phyloP scores from a whole-genome alignment of 2,329 filamentous ascomycete genomes.

The Epichloe gansuensis region DNA sequence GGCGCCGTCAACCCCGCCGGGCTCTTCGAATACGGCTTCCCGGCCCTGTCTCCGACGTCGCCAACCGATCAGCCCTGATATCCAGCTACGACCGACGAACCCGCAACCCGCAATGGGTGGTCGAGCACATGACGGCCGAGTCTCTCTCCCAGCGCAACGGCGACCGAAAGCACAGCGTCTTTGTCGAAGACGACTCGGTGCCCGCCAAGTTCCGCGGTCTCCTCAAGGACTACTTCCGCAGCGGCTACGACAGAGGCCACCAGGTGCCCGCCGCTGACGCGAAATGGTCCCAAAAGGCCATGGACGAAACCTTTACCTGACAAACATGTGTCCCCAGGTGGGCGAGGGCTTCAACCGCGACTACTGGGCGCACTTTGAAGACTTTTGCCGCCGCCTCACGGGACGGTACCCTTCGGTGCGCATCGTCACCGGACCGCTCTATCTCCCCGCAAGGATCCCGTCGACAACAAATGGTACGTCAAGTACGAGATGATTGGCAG shows the following conservation, averaged over 20 bases:
- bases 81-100: conserved; percentile 84
- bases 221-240: conserved; percentile 88
- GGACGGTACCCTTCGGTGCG: conserved; percentile 72
- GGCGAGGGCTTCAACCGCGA: conserved; percentile 97
- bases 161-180: conserved; percentile 73
- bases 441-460: conserved; percentile 74
- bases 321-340: conserved; percentile 97
- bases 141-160: conserved; percentile 65
- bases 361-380: conserved; percentile 98
- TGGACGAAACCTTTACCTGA: conserved; percentile 86
- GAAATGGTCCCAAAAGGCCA: conserved; percentile 87
- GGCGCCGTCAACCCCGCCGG: conserved; percentile 60
- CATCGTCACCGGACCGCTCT: conserved; percentile 86
- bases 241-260: conserved; percentile 90
- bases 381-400: conserved; percentile 83
- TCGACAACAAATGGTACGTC: conserved; percentile 90
- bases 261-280: conserved; percentile 94
- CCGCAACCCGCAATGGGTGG: conserved; percentile 88
- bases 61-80: conserved; percentile 62
- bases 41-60: conserved; percentile 75
- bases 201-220: conserved; percentile 81
- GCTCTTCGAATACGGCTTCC: conserved; percentile 79
- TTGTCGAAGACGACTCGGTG: conserved; percentile 69
- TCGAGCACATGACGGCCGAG: conserved; percentile 87
- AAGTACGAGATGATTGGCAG: conserved; percentile 90